phyloP scores from a whole-genome alignment of 2,329 filamentous ascomycete species.

The Xylariaceae sp. region DNA sequence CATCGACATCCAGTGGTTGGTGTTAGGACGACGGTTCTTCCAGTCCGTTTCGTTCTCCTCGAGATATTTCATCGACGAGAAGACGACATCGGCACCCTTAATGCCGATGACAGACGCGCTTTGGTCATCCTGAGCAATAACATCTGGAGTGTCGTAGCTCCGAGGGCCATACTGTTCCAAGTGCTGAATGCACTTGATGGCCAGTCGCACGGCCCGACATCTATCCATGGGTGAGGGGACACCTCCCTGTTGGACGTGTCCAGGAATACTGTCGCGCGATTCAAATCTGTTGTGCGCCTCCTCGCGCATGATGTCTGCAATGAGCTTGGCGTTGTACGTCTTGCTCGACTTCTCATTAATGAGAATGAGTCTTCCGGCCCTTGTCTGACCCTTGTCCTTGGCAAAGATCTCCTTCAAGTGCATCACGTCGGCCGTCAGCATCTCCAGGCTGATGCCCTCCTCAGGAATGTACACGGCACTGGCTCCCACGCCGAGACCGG shows the following conservation, averaged over 20 bases:
- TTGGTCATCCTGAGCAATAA: slow-evolving; percentile 67
- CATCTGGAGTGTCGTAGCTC: slow-evolving; percentile 48
- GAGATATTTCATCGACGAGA: slow-evolving; percentile 72
- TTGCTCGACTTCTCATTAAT: slow-evolving; percentile 90
- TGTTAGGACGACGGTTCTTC: slow-evolving; percentile 77
- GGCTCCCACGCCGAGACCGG: slow-evolving; percentile 86
- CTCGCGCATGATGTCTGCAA: slow-evolving; percentile 92
- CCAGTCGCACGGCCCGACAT: slow-evolving; percentile 82
- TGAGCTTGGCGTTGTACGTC: slow-evolving; percentile 87
- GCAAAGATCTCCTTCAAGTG: slow-evolving; percentile 82
- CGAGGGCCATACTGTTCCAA: slow-evolving; percentile 71
- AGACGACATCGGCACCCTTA: slow-evolving; percentile 82
- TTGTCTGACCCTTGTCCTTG: slow-evolving; percentile 78
- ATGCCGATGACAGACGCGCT: slow-evolving; percentile 85
- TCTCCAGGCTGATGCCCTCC: slow-evolving; percentile 89
- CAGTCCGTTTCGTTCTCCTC: slow-evolving; percentile 89
- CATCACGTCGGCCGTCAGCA: slow-evolving; percentile 84
- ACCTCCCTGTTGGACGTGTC: slow-evolving; percentile 91
- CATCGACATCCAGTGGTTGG: slow-evolving; percentile 79
- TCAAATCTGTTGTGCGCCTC: slow-evolving; percentile 91
- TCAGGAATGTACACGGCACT: slow-evolving; percentile 94
- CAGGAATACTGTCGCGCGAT: slow-evolving; percentile 82
- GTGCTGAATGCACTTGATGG: slow-evolving; percentile 91
- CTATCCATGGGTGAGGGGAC: slow-evolving; percentile 95
- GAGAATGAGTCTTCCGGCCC: slow-evolving; percentile 90